Conservation (phyloP, 164 flowering plant genomes). For the Vitis rupestris region DNA sequence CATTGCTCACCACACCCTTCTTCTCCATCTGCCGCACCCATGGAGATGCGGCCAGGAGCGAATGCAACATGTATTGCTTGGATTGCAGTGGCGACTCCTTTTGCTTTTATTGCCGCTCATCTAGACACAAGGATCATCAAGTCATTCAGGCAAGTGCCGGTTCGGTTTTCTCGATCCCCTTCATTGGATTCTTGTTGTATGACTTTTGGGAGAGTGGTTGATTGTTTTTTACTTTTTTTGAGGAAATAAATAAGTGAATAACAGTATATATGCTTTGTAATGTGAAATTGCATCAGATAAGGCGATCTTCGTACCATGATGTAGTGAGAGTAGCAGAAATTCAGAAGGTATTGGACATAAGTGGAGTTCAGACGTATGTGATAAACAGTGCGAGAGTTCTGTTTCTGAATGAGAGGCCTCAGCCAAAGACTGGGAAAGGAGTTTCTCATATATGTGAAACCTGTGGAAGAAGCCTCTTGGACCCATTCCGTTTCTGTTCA, state of each 20-base stretch:
- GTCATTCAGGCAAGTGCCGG: slow-evolving; percentile 68
- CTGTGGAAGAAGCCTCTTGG: slow-evolving; percentile 77
- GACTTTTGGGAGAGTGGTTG: too few relatives aligned
- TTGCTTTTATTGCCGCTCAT: slow-evolving; percentile 81
- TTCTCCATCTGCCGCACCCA: slow-evolving; percentile 72
- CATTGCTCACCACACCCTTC: slow-evolving; percentile 56
- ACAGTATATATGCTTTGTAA: not conserved
- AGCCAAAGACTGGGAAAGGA: slow-evolving; percentile 68
- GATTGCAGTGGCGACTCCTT: slow-evolving; percentile 73
- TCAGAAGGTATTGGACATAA: slow-evolving; percentile 68
- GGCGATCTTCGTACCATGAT: slow-evolving; percentile 96
- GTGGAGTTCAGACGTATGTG: slow-evolving; percentile 92
- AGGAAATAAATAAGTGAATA: not conserved
- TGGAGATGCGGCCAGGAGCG: slow-evolving; percentile 70
- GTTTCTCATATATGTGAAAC: slow-evolving; percentile 76
- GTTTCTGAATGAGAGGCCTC: slow-evolving; percentile 91
- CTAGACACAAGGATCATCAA: slow-evolving; percentile 74
- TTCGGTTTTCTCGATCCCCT: not conserved
- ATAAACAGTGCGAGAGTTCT: slow-evolving; percentile 91
- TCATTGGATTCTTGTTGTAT: not conserved
- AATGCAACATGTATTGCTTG: slow-evolving; percentile 87
- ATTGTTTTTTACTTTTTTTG: not conserved
- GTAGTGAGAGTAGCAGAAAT: slow-evolving; percentile 91
- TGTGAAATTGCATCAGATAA: slow-evolving; percentile 45
- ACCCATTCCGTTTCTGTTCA: slow-evolving; percentile 86